Evolutionary conservation across 805 yeast species (phyloP), one percentile per base, ranked within the genome.

Genomic region (Hanseniaspora mollemarum): DNA sequence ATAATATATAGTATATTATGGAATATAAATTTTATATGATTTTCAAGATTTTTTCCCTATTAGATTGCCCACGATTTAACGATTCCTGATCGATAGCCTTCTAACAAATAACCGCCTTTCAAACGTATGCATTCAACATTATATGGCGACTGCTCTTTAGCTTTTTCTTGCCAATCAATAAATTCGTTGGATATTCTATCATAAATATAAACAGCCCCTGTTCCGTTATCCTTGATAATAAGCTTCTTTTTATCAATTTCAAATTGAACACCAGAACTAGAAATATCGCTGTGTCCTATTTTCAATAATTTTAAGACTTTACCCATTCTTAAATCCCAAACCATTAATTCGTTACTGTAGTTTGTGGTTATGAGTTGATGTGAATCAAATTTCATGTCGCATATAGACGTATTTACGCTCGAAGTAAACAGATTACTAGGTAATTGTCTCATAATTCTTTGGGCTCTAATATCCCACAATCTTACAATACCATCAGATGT

Each of bases 321-420:
- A 13, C 88, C 87, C 0, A 77, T 78, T 55, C 90, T 68, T 38
- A 83, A 64, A 61, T 83, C 90, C 90, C 90, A 83, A 12, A 80
- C 70, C 51, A 86, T 69, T 2, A 81, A 71, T 8, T 48, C 51
- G 19, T 42, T 35, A 16, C 37, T 48, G 10, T 29, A 39, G 19
- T 48, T 48, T 8, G 51, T 29, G 6, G 51, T 35, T 19, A 48
- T 13, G 12, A 48, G 36, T 33, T 48, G 51, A 43, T 67, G 67
- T n/a, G 77, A 79, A 59, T 82, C 87, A 62, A 83, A 83, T 59
- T 81, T 83, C 38, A 83, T 66, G 32, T 79, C 69, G 0, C 87
- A 76, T 9, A 83, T 76, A 1, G 87, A 76, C 1, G 78, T 81
- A 2, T 84, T 78, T 60, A 82, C 88, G 0, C 26, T 31, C 1